Evolutionary conservation across 768 basidiomycete genomes (phyloP), one percentile per base, ranked within the genome.

Genomic region (Leccinum broughii): DNA sequence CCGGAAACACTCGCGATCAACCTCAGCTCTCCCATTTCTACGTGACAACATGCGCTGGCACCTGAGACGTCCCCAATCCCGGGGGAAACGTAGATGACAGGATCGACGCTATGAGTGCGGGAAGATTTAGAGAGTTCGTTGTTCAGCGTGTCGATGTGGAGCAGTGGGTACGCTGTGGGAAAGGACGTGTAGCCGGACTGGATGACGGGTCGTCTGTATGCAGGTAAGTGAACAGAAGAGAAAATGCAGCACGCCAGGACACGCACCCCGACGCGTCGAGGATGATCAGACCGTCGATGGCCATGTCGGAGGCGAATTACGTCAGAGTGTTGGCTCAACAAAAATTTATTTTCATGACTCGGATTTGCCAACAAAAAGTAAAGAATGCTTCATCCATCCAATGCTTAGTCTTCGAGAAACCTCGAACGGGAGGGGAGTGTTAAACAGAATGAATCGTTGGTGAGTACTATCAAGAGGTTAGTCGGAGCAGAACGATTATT

Each of bases 121-220:
- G 77, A 62, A 30, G 85, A 78, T 62, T 85, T 88, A 34, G 83
- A 77, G 22, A 89, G 76, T 2, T 91, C 89, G 57, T 81, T 85
- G 73, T 90, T 95, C 63, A 91, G 79, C 1, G 93, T 86, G 72
- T 95, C 93, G 65, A 95, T 87, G 70, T 95, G 93, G 2, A 95
- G 77, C 8, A 94, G 79, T 1, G 95, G 88, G 73, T 93, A 94
- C 1, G 88, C 85, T 0, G 89, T 75, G 11, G 89, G 81, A 49
- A 85, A 86, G 17, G 87, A 86, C 57, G 90, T 86, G 76, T 95
- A 97, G 44, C 90, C 90, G 32, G 94, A 94, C 76, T 94, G 92
- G 64, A 95, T 91, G 64, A 97, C 90, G 26, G 94, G 87, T 51
- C 85, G 83, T 57, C 85, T 88, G 63, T n/a, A 61, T 51, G 44